Evolutionary conservation across 805 yeast genomes (phyloP).

Genomic region (Blastobotrys terrestris): DNA sequence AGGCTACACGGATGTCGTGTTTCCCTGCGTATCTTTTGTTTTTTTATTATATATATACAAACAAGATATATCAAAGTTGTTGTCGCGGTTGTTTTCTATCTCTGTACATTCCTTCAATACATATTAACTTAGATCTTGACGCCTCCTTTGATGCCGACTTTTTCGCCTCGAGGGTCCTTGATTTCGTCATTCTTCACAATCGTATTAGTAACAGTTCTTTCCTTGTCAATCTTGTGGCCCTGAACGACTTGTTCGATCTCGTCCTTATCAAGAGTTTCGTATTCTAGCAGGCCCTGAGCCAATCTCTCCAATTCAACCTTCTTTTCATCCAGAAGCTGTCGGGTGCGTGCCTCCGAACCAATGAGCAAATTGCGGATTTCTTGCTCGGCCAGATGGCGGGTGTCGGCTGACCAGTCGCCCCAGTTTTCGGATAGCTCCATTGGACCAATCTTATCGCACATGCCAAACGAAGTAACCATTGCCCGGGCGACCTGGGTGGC

Average conservation of each 20-base stretch:
- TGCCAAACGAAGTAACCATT: slow-evolving; percentile 95
- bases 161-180: slow-evolving; percentile 21
- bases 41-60: not conserved
- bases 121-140: not conserved
- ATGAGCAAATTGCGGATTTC: slow-evolving; percentile 76
- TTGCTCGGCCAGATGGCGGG: slow-evolving; percentile 85
- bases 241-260: slow-evolving; percentile 82
- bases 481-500: slow-evolving; percentile 94
- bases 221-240: slow-evolving; percentile 70
- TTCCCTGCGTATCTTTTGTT: too few relatives aligned
- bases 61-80: not conserved
- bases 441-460: slow-evolving; percentile 93
- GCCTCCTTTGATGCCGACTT: not conserved
- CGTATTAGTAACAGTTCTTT: slow-evolving; percentile 66
- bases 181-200: slow-evolving; percentile 48
- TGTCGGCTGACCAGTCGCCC: slow-evolving; percentile 89
- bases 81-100: not conserved
- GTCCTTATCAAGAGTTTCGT: slow-evolving; percentile 85
- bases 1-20: too few relatives aligned
- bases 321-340: slow-evolving; percentile 55
- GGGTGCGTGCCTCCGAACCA: slow-evolving; percentile 74
- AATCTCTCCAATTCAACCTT: slow-evolving; percentile 71
- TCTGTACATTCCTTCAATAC: not conserved
- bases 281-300: slow-evolving; percentile 90
- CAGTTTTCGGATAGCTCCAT: slow-evolving; percentile 83